phyloP scores from a whole-genome alignment of 1,139 yeast species.

The Hansenula lynferdii region DNA sequence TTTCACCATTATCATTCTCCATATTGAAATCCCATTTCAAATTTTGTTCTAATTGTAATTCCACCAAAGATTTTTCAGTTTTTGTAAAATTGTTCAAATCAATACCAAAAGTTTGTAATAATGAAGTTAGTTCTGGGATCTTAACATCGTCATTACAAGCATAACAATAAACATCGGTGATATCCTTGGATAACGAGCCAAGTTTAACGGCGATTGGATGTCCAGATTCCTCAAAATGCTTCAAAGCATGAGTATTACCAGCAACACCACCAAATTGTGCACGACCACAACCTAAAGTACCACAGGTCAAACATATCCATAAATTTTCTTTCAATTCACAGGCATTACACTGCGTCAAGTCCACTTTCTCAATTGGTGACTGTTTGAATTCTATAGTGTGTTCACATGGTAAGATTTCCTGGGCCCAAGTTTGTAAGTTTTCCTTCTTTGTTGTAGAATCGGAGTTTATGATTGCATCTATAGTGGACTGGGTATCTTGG shows the following conservation, averaged over 20 bases:
- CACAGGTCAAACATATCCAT: conserved; percentile 93
- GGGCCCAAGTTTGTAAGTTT: conserved; percentile 89
- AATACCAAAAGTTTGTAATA: conserved; percentile 61
- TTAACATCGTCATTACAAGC: conserved; percentile 83
- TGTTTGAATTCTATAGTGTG: conserved; percentile 60
- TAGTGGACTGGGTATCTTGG: conserved; percentile 22
- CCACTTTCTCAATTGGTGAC: conserved; percentile 24
- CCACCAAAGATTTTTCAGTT: conserved; percentile 85
- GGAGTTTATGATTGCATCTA: conserved; percentile 51
- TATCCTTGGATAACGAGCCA: conserved; percentile 72
- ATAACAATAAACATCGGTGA: conserved; percentile 82
- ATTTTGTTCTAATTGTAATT: conserved; percentile 88
- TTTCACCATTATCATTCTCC: conserved; percentile 67
- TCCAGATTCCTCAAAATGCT: conserved; percentile 47
- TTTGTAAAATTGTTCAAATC: conserved; percentile 51
- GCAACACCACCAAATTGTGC: conserved; percentile 89
- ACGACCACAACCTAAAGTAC: conserved; percentile 87
- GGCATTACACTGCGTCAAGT: conserved; percentile 47
- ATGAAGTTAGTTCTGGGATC: conserved; percentile 53
- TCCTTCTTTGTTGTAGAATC: conserved; percentile 63
- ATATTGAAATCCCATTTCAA: conserved; percentile 88
- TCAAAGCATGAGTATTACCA: conserved; percentile 88
- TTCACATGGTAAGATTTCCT: conserved; percentile 73
- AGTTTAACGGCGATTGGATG: conserved; percentile 88
- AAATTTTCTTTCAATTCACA: conserved; percentile 76